Base-by-base conservation (phyloP, 805 yeast genomes). In the Komagataella pastoris region DNA sequence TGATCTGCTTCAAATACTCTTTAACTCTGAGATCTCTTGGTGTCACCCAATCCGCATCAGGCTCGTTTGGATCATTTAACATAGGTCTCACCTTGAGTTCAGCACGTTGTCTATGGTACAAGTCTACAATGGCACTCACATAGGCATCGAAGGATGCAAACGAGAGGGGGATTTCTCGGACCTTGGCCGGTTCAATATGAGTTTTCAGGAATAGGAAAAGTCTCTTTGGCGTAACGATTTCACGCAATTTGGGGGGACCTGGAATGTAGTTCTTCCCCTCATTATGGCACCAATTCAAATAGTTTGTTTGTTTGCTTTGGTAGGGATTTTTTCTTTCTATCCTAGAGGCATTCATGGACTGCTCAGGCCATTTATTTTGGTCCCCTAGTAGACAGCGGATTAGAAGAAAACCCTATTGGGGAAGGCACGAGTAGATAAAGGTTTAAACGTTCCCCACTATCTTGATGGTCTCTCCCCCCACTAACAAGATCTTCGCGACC, bases 91-190 rank as follows among this genome's bases (percentile, higher is more conserved):
- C 40, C 6, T 17, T 36, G 24, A 8, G 48, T 30, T 47, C 47
- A 45, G 8, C 17, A n/a, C 18, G 24, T 24, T 53, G 54, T n/a
- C 21, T 46, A n/a, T 53, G 49, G 18, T 48, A 53, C 21, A 53
- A 47, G 8, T 46, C 49, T 47, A 53, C 51, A 3, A 51, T 4
- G 6, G 54, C 51, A 21, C 53, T 53, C 40, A 53, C 54, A 17
- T 53, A 52, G 21, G 49, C 53, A 21, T 53, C 54, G 46, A 48
- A 53, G 17, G 49, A 53, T 4, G 51, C 46, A 36, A 51, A 53
- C 3, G 54, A 53, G 36, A 48, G 48, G 30, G 19, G 49, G 21
- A 17, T 53, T 50, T 23, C 54, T 3, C 48, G 24, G 44, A 12
- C 14, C 17, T 14, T 46, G 24, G 30, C 50, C 49, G 21, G 51